A percentile compares a stretch with the other conserved stretches of the same genome.
phyloP scores from a whole-genome alignment of 1,284 basidiomycete species.

The Ceratobasidium sp. region DNA sequence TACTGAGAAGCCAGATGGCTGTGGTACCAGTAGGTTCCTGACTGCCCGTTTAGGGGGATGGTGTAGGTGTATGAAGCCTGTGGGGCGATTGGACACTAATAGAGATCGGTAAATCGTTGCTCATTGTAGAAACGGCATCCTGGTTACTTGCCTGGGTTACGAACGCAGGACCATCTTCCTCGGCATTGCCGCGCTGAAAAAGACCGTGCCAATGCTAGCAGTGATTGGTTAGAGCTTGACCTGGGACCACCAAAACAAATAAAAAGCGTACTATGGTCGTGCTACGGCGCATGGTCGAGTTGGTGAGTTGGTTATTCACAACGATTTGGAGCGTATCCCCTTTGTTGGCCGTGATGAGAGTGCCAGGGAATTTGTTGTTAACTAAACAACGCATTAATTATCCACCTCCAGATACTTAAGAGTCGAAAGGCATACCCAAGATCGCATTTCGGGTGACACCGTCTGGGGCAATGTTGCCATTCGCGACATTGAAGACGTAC shows the following conservation, averaged over 20 bases:
- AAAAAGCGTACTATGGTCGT: conserved; percentile 45
- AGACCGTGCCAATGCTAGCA: conserved; percentile 61
- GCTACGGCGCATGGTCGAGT: conserved; percentile 45
- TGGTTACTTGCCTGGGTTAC: neutral
- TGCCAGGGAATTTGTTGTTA: conserved; percentile 43
- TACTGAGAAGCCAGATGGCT: conserved; percentile 56
- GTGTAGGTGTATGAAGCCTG: conserved; percentile 39
- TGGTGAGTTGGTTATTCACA: conserved; percentile 43
- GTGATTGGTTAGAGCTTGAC: conserved; percentile 17
- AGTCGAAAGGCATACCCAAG: conserved; percentile 7
- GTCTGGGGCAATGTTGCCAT: conserved; percentile 45
- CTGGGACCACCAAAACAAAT: neutral
- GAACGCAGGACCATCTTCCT: conserved; percentile 52
- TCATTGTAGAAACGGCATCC: too few relatives aligned
- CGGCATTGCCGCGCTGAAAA: conserved; percentile 52
- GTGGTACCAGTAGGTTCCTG: conserved; percentile 55
- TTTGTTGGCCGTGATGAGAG: conserved; percentile 43
- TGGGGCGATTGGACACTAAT: conserved; percentile 57
- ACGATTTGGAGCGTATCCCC: conserved; percentile 42
- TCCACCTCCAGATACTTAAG: neutral
- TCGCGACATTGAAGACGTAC: conserved; percentile 27
- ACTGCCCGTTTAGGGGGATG: conserved; percentile 43
- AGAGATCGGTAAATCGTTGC: too few relatives aligned
- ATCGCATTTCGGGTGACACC: conserved; percentile 49
- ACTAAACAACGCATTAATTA: conserved; percentile 2